phyloP scores from a whole-genome alignment of 208 protist genomes.

The Trypanosoma lewisi region DNA sequence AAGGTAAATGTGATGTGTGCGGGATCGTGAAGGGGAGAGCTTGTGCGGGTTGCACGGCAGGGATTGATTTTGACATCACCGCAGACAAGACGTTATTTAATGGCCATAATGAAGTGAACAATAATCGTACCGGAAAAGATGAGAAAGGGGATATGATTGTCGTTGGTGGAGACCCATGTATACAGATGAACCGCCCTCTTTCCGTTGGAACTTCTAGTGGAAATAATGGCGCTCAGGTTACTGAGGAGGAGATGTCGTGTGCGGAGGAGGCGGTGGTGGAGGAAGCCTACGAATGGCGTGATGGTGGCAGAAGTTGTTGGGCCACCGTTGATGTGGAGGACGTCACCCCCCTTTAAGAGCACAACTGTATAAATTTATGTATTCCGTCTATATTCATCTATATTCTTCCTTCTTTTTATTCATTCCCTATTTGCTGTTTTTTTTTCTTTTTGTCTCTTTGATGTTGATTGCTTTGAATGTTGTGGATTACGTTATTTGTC shows the following conservation, averaged over 20 bases:
- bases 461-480: background rate
- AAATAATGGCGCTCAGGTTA: background rate
- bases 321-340: conserved; percentile 44
- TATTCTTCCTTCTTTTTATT: too few species aligned
- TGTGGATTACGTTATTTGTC: too few species aligned
- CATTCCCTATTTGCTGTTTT: conserved; percentile 5
- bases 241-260: background rate
- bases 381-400: background rate
- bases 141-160: background rate
- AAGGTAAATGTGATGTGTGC: background rate
- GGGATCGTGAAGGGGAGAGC: background rate
- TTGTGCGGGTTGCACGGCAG: background rate
- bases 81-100: background rate
- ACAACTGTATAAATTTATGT: conserved; percentile 4
- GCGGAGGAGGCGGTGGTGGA: conserved; percentile 15
- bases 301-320: conserved; percentile 1
- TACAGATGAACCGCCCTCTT: background rate
- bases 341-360: conserved; percentile 38
- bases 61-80: background rate
- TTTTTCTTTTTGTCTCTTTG: conserved; percentile 5
- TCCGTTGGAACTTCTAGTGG: background rate
- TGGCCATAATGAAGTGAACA: background rate
- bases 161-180: background rate
- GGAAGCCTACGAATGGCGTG: conserved; percentile 13
- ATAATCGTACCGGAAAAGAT: conserved; percentile 16